Conservation (phyloP, 495 filamentous ascomycete species). For the Aspergillus affinis region DNA sequence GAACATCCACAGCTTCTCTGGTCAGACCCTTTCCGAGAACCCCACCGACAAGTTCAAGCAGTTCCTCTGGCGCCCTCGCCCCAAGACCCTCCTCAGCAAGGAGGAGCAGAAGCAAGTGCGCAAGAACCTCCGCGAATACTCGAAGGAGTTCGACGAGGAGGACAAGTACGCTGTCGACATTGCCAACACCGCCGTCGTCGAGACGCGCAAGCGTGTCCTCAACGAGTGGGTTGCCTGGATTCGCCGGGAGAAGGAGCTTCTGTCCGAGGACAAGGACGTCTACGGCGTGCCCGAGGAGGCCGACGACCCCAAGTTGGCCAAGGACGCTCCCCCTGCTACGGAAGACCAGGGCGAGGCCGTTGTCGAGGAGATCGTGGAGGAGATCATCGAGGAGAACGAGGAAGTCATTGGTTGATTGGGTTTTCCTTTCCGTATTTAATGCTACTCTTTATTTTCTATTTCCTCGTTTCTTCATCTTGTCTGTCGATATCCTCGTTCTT, state of each 20-base stretch:
- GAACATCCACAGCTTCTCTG: constrained; percentile 95
- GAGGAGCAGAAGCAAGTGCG: constrained; percentile 97
- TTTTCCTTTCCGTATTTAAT: constrained; percentile 41
- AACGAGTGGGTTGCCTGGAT: constrained; percentile 91
- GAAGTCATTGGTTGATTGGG: constrained; percentile 61
- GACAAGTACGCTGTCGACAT: constrained; percentile 88
- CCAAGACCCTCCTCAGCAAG: constrained; percentile 80
- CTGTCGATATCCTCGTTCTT: constrained; percentile 25
- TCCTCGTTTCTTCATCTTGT: constrained; percentile 22
- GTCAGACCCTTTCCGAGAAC: constrained; percentile 85
- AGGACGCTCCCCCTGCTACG: constrained; percentile 43
- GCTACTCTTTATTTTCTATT: constrained; percentile 34
- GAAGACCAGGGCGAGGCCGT: constrained; percentile 66
- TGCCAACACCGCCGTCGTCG: constrained; percentile 89
- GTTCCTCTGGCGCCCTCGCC: constrained; percentile 89
- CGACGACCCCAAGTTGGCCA: constrained; percentile 55
- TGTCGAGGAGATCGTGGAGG: constrained; percentile 88
- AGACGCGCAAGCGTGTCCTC: constrained; percentile 77
- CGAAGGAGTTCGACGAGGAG: constrained; percentile 89
- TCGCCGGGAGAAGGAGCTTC: constrained; percentile 67
- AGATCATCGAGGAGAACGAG: constrained; percentile 91
- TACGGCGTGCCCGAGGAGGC: constrained; percentile 64
- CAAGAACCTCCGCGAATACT: constrained; percentile 97
- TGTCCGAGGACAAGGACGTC: constrained; percentile 69
- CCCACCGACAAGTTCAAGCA: constrained; percentile 97